Conservation (phyloP, 2,329 filamentous ascomycete species). For the Albophoma yamanashiensis region DNA sequence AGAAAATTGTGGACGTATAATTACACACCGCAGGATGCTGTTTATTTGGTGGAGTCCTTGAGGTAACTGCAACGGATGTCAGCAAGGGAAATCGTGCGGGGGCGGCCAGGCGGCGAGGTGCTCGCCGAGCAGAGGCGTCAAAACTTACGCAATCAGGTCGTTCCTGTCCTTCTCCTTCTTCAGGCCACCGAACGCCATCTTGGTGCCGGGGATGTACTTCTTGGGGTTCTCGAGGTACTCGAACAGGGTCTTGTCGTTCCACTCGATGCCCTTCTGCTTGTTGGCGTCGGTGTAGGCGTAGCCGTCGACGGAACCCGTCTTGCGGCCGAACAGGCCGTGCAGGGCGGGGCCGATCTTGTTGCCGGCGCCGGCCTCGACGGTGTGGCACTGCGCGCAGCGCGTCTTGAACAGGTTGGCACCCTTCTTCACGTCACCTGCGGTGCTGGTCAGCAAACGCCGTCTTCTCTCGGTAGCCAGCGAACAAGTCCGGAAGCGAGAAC, state of each 20-base stretch:
- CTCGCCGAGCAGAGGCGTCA: not conserved
- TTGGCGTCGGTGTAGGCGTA: conserved; percentile 99
- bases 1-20: conserved; percentile 15
- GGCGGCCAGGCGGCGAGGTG: too few species aligned
- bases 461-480: not conserved
- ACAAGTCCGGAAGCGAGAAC: not conserved
- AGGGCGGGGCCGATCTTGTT: conserved; percentile 99
- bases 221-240: conserved; percentile 99
- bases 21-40: conserved; percentile 18
- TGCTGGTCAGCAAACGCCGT: not conserved
- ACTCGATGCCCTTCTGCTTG: conserved; percentile 89
- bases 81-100: conserved; percentile 5
- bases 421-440: conserved; percentile 80
- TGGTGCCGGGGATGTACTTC: conserved; percentile 99
- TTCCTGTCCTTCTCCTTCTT: conserved; percentile 99
- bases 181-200: conserved; percentile 99
- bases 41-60: conserved; percentile 59
- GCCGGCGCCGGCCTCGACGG: conserved; percentile 75
- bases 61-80: conserved; percentile 43
- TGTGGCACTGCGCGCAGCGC: conserved; percentile 97
- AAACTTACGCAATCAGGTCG: conserved; percentile 89
- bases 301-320: conserved; percentile 82
- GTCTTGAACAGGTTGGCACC: conserved; percentile 99
- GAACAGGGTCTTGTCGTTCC: conserved; percentile 83
- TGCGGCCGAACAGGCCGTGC: conserved; percentile 94